A percentile compares a stretch with the other conserved stretches of the same genome.
These are phyloP conservation scores for Aspergillus hancockii DNA, from an alignment of 495 filamentous ascomycete species.

Conservation along the genomic window DNA sequence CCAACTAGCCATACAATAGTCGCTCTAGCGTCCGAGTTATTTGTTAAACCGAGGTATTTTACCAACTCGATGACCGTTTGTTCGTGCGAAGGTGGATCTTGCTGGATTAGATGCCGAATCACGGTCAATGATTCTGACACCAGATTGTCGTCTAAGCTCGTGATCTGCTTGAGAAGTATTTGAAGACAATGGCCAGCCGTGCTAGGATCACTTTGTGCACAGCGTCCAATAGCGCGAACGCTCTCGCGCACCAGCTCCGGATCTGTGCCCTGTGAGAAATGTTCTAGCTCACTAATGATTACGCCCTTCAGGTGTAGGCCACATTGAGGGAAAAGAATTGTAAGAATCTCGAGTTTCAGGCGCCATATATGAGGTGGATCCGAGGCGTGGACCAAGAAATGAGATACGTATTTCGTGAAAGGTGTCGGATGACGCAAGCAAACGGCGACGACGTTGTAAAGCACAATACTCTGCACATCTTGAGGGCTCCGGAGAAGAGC, in stretches of 20 bases:
- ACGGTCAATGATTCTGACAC: constrained; percentile 91
- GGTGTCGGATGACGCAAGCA: constrained; percentile 68
- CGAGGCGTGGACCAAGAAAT: constrained; percentile 80
- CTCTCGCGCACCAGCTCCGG: constrained; percentile 80
- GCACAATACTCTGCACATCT: constrained; percentile 83
- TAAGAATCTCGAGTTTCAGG: constrained; percentile 87
- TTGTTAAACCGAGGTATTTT: constrained; percentile 83
- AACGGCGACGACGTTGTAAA: constrained; percentile 92
- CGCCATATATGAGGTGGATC: constrained; percentile 85
- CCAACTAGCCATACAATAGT: constrained; percentile 97
- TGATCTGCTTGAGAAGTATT: constrained; percentile 80
- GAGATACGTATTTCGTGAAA: constrained; percentile 81
- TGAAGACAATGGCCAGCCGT: constrained; percentile 76
- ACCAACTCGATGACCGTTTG: constrained; percentile 87
- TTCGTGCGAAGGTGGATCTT: constrained; percentile 73
- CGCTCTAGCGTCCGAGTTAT: constrained; percentile 80
- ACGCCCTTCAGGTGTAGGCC: constrained; percentile 75
- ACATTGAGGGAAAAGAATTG: constrained; percentile 83
- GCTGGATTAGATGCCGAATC: constrained; percentile 92
- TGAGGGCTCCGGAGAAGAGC: constrained; percentile 79
- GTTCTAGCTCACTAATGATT: constrained; percentile 87
- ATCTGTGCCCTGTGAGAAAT: constrained; percentile 79
- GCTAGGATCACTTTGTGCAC: constrained; percentile 72
- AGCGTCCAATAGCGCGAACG: constrained; percentile 88
- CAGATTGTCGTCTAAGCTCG: constrained; percentile 78